Percentiles rank a stretch among this genome's conserved stretches.
Evolutionary conservation across 768 basidiomycete species (phyloP).

Genomic region (Termitomyces sp.): DNA sequence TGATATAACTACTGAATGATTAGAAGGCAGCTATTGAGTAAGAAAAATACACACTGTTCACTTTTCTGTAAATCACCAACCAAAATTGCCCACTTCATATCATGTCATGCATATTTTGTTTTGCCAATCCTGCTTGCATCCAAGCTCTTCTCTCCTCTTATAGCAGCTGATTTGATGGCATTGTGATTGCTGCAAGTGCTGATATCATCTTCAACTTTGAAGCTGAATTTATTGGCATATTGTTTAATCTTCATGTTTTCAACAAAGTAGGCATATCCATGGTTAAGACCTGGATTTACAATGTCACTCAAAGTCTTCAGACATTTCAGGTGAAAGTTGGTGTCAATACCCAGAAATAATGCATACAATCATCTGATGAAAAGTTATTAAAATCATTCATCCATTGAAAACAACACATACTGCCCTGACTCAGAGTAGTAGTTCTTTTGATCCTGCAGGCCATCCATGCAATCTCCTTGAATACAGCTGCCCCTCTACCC

Average conservation of each 20-base stretch:
- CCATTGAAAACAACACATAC: no score
- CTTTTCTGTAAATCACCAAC: not conserved
- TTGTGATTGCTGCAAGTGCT: slow-evolving; percentile 10
- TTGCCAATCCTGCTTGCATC: not conserved
- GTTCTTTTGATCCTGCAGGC: no score
- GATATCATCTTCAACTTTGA: not conserved
- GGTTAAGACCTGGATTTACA: slow-evolving; percentile 8
- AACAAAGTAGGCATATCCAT: slow-evolving; percentile 5
- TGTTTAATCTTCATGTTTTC: slow-evolving; percentile 3
- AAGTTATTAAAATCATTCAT: no score
- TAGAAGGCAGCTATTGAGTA: not conserved
- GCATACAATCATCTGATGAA: not conserved
- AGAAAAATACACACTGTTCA: not conserved
- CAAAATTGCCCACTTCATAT: not conserved
- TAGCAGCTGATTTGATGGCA: not conserved
- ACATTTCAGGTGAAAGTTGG: slow-evolving; percentile 17
- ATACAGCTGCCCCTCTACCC: no score
- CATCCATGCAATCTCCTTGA: no score
- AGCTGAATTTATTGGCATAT: slow-evolving; percentile 1
- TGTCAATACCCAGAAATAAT: slow-evolving; percentile 6
- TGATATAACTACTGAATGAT: slow-evolving; percentile 7
- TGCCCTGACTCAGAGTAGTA: no score
- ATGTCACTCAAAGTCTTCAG: slow-evolving; percentile 14
- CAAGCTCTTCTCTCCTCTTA: not conserved
- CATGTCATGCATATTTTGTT: not conserved